Conservation (phyloP, 208 protist species). For the Trypanosoma mega region DNA sequence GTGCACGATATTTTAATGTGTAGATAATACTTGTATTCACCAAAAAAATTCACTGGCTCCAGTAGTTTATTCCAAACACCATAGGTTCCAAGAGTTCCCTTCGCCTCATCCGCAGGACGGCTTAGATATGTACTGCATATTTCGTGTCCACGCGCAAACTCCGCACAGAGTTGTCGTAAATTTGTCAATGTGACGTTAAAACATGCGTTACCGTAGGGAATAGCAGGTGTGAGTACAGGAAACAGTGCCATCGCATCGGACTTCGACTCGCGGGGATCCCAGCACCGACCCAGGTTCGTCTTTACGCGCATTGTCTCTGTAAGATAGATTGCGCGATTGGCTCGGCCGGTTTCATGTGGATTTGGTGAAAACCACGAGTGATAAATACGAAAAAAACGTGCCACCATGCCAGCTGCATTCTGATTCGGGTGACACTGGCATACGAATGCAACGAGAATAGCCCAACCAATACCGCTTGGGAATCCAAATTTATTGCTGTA, state of each 20-base stretch:
- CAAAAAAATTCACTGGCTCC: conserved; percentile 81
- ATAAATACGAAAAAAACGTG: conserved; percentile 94
- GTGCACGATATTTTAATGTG: conserved; percentile 76
- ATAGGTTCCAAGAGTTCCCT: conserved; percentile 52
- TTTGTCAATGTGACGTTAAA: conserved; percentile 97
- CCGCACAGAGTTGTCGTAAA: conserved; percentile 91
- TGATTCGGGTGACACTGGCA: conserved; percentile 98
- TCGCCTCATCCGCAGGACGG: conserved; percentile 51
- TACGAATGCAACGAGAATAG: conserved; percentile 95
- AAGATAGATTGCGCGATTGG: conserved; percentile 90
- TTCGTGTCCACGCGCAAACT: conserved; percentile 93
- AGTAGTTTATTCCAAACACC: conserved; percentile 82
- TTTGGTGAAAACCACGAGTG: conserved; percentile 91
- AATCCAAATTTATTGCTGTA: conserved; percentile 98
- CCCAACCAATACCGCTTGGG: conserved; percentile 97
- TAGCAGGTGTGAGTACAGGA: conserved; percentile 97
- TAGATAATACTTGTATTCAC: conserved; percentile 80
- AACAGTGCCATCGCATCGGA: conserved; percentile 94
- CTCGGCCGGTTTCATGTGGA: conserved; percentile 69
- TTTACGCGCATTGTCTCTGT: conserved; percentile 75
- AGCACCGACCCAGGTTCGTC: conserved; percentile 70
- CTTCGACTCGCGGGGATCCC: conserved; percentile 83
- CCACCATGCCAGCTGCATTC: conserved; percentile 88
- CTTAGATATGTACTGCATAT: conserved; percentile 50
- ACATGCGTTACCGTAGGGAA: conserved; percentile 97